Percentiles rank a stretch among this genome's conserved stretches.
Conservation (phyloP, 2,329 filamentous ascomycete species). For the Hypoxylon sp. region DNA sequence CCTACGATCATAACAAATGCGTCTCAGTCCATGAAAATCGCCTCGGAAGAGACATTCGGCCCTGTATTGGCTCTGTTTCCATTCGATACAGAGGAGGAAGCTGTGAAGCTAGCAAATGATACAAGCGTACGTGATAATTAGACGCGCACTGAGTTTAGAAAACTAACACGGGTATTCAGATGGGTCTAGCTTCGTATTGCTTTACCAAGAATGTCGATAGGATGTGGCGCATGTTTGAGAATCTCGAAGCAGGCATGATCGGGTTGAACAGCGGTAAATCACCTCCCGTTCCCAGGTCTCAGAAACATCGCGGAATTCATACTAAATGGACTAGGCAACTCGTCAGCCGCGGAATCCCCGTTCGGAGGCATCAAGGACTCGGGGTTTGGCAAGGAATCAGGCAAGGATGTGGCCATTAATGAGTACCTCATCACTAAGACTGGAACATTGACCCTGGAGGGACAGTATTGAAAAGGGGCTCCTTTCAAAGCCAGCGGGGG, state of each 20-base stretch:
- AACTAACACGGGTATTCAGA: slow-evolving; percentile 49
- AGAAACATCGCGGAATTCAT: neutral
- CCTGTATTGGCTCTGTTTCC: slow-evolving; percentile 69
- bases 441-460: slow-evolving; percentile 61
- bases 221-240: slow-evolving; percentile 71
- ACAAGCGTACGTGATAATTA: slow-evolving; percentile 57
- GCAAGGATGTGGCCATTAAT: slow-evolving; percentile 64
- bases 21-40: slow-evolving; percentile 64
- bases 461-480: slow-evolving; percentile 52
- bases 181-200: slow-evolving; percentile 72
- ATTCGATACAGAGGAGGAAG: slow-evolving; percentile 72
- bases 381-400: slow-evolving; percentile 64
- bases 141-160: neutral
- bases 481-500: neutral
- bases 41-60: slow-evolving; percentile 70
- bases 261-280: slow-evolving; percentile 62
- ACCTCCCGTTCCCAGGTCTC: neutral
- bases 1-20: slow-evolving; percentile 69
- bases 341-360: slow-evolving; percentile 61
- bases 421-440: slow-evolving; percentile 64
- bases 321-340: slow-evolving; percentile 51
- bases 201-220: slow-evolving; percentile 73
- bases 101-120: slow-evolving; percentile 68
- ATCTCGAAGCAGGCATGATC: slow-evolving; percentile 69
- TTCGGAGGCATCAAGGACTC: slow-evolving; percentile 67